A percentile compares a stretch with the other conserved stretches of the same genome.
phyloP scores from a whole-genome alignment of 768 basidiomycete genomes.

The Paxillus ammoniavirescens region DNA sequence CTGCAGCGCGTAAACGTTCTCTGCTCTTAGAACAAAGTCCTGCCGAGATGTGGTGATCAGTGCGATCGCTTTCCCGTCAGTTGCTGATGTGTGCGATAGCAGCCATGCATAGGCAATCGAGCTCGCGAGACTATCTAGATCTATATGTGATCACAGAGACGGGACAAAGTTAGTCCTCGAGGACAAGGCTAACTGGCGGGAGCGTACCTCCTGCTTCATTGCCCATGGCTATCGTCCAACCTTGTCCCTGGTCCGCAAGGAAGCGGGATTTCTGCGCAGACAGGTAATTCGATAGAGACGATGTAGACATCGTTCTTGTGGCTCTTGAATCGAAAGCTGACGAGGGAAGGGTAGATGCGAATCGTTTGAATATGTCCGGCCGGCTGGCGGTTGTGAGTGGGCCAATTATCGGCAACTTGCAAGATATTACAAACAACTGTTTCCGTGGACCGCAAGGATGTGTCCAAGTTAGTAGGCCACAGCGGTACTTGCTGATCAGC shows the following conservation, averaged over 20 bases:
- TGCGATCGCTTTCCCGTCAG: slow-evolving; percentile 58
- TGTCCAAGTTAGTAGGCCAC: background rate
- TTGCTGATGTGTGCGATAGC: slow-evolving; percentile 35
- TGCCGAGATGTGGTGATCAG: slow-evolving; percentile 65
- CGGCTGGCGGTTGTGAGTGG: background rate
- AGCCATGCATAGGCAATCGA: slow-evolving; percentile 85
- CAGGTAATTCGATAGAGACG: slow-evolving; percentile 39
- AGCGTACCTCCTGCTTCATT: slow-evolving; percentile 91
- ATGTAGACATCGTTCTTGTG: slow-evolving; percentile 19
- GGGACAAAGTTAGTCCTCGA: background rate
- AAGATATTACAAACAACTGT: background rate
- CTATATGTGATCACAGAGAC: slow-evolving; percentile 38
- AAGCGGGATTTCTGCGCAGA: slow-evolving; percentile 56
- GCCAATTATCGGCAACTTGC: background rate
- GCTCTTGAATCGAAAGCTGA: background rate
- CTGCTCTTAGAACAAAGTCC: slow-evolving; percentile 79
- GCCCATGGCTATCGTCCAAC: slow-evolving; percentile 90
- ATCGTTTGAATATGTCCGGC: background rate
- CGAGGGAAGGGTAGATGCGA: background rate
- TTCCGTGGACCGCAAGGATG: background rate
- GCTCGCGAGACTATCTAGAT: slow-evolving; percentile 87
- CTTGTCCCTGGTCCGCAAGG: slow-evolving; percentile 50
- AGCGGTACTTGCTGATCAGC: background rate
- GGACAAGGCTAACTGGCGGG: background rate
- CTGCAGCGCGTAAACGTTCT: slow-evolving; percentile 78